Conservation (phyloP, 176 grass and related monocot genomes). For the Carex scoparia region DNA sequence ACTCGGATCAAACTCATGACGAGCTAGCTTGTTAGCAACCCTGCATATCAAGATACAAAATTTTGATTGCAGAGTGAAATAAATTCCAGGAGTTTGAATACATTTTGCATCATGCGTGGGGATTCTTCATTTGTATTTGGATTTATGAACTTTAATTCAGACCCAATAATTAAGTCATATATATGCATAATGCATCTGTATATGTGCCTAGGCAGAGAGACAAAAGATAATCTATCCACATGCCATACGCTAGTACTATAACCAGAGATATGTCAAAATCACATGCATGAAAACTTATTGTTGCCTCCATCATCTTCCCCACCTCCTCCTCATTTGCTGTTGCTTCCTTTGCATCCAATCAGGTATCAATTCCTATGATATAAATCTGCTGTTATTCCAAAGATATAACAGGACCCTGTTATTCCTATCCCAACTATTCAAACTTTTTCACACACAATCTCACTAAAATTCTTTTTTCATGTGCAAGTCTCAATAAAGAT, state of each 20-base stretch:
- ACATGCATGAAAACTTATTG: conserved; percentile 20
- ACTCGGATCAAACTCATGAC: no score
- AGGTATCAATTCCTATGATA: not conserved
- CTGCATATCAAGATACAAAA: no score
- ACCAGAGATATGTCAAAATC: not conserved
- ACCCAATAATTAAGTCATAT: not conserved
- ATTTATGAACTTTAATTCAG: not conserved
- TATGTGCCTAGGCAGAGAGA: not conserved
- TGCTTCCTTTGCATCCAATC: conserved; percentile 1
- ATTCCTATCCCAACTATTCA: no score
- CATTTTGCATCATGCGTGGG: not conserved
- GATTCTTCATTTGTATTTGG: conserved; percentile 10
- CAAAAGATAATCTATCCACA: not conserved
- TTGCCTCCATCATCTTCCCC: conserved; percentile 12
- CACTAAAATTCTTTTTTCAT: no score
- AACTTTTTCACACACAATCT: no score
- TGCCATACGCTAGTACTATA: not conserved
- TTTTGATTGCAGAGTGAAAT: not conserved
- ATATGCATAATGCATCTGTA: not conserved
- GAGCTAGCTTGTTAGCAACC: no score
- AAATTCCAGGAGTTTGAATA: not conserved
- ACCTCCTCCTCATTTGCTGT: not conserved
- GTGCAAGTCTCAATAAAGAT: no score
- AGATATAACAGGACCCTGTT: no score
- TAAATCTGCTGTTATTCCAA: no score